Conservation (phyloP, 768 basidiomycete genomes). For the Termitomyces sp. region DNA sequence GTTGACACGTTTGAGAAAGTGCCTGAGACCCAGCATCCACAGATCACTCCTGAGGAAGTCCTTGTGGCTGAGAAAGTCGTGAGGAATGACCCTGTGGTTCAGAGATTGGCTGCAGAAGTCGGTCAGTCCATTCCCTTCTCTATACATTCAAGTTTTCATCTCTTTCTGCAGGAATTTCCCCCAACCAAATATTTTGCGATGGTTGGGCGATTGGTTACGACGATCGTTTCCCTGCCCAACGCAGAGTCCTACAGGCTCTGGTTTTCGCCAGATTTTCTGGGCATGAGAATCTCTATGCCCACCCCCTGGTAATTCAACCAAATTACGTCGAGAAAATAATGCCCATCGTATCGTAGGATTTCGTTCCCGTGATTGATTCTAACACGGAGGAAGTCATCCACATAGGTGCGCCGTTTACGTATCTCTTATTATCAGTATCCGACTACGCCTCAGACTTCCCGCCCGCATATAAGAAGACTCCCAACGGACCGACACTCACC, state of each 20-base stretch:
- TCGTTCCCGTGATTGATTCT: slow-evolving; percentile 69
- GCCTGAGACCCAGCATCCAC: slow-evolving; percentile 69
- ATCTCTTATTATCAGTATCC: neutral
- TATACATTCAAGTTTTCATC: neutral
- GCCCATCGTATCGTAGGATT: slow-evolving; percentile 45
- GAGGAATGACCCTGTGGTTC: slow-evolving; percentile 57
- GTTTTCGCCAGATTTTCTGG: slow-evolving; percentile 69
- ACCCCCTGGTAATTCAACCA: slow-evolving; percentile 59
- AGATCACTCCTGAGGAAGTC: slow-evolving; percentile 82
- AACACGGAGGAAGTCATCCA: slow-evolving; percentile 72
- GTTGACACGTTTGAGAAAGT: slow-evolving; percentile 55
- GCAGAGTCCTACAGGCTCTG: slow-evolving; percentile 75
- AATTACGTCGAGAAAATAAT: slow-evolving; percentile 5
- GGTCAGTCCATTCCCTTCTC: slow-evolving; percentile 34
- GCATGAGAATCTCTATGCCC: slow-evolving; percentile 87
- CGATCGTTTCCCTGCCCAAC: slow-evolving; percentile 67
- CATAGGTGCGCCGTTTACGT: slow-evolving; percentile 35
- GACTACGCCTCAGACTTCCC: slow-evolving; percentile 60
- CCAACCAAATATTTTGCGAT: slow-evolving; percentile 71
- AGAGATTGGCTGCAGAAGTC: slow-evolving; percentile 71
- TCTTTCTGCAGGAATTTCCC: slow-evolving; percentile 47
- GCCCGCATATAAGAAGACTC: slow-evolving; percentile 47
- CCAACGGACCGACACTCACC: slow-evolving; percentile 34
- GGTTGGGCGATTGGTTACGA: slow-evolving; percentile 94
- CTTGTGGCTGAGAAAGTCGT: slow-evolving; percentile 68